Conservation (phyloP, 1,139 yeast species). For the Ogataea hybrid region DNA sequence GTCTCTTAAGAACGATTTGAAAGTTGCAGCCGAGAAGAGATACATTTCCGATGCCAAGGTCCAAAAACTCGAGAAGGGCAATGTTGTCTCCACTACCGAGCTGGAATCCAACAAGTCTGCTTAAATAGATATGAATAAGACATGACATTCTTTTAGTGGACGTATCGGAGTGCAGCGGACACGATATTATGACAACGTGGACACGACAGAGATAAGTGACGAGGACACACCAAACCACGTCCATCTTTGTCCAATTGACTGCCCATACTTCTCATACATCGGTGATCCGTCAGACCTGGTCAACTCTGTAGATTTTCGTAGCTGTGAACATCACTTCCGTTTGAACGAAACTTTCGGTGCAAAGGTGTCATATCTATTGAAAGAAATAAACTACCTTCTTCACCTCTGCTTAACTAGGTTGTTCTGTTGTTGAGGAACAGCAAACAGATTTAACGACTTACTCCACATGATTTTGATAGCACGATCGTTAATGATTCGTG, state of each 20-base stretch:
- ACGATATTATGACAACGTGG: too few relatives aligned
- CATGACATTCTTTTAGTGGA: constrained; percentile 8
- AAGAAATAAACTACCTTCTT: neutral
- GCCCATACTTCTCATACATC: neutral
- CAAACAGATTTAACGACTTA: neutral
- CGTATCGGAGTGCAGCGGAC: constrained; percentile 2
- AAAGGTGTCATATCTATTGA: neutral
- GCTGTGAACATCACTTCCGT: neutral
- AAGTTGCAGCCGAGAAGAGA: constrained; percentile 74
- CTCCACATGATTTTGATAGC: constrained; percentile 1
- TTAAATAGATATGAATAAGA: constrained; percentile 14
- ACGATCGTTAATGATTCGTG: neutral
- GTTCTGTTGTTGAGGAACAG: constrained; percentile 3
- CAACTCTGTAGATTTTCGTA: neutral
- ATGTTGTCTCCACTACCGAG: constrained; percentile 28
- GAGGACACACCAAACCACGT: too few relatives aligned
- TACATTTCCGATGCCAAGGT: constrained; percentile 73
- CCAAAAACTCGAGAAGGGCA: constrained; percentile 73
- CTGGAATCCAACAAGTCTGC: constrained; percentile 26
- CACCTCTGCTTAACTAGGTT: neutral
- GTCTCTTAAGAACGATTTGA: constrained; percentile 85
- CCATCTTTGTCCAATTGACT: too few relatives aligned
- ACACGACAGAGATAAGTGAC: too few relatives aligned
- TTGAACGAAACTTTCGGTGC: neutral
- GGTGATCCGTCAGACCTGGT: neutral